Conservation (phyloP, 768 basidiomycete genomes). For the Terana coerulea region DNA sequence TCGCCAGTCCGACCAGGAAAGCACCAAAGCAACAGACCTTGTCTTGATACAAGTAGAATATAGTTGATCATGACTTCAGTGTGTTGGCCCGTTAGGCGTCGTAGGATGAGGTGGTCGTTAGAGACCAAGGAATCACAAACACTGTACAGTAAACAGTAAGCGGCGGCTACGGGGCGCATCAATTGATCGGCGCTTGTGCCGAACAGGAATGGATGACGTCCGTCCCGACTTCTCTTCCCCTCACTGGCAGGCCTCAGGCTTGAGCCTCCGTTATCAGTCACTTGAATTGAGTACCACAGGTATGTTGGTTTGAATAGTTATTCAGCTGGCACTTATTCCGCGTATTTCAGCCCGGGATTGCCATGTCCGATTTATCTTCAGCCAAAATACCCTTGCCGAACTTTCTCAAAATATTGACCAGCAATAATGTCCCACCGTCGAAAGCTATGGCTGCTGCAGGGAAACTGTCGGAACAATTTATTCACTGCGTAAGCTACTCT, state of each 20-base stretch:
- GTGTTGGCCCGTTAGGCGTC: neutral
- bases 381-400: slow-evolving; percentile 56
- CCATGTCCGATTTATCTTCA: neutral
- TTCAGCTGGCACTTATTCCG: too few relatives aligned
- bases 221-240: too few relatives aligned
- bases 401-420: slow-evolving; percentile 65
- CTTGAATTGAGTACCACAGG: too few relatives aligned
- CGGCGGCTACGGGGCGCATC: too few relatives aligned
- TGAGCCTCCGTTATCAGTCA: too few relatives aligned
- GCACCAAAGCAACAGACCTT: slow-evolving; percentile 46
- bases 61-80: slow-evolving; percentile 75
- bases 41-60: slow-evolving; percentile 88
- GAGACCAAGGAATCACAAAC: neutral
- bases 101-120: neutral
- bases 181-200: neutral
- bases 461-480: slow-evolving; percentile 48
- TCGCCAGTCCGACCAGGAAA: neutral
- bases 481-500: neutral
- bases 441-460: slow-evolving; percentile 69
- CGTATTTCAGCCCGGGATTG: too few relatives aligned
- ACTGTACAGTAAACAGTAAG: too few relatives aligned
- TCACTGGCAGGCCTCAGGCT: neutral
- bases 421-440: slow-evolving; percentile 49
- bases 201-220: neutral
- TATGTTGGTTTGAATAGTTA: too few relatives aligned